Evolutionary conservation across 306 rosid genomes (phyloP).

Genomic region (Vicia villosa): DNA sequence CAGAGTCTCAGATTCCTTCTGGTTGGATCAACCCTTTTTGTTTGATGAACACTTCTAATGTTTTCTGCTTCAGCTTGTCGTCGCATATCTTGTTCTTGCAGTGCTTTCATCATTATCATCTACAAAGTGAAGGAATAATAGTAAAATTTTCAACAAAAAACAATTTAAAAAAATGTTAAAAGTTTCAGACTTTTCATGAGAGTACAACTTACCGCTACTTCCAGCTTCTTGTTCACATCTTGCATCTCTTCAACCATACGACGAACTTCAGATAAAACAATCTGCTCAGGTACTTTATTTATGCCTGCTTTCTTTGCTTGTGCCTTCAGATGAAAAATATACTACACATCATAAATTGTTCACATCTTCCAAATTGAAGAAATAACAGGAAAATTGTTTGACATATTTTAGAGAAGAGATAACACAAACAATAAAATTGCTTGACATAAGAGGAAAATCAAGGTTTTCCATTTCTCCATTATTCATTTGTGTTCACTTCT

Average conservation of each 20-base stretch:
- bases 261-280: constrained; percentile 78
- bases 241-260: constrained; percentile 95
- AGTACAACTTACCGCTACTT: constrained; percentile 65
- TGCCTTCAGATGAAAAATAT: constrained; percentile 48
- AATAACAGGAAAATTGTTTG: too few relatives aligned
- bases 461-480: too few relatives aligned
- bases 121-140: constrained; percentile 22
- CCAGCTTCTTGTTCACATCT: constrained; percentile 73
- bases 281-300: constrained; percentile 80
- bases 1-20: constrained; percentile 49
- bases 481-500: too few relatives aligned
- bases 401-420: too few relatives aligned
- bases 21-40: constrained; percentile 31
- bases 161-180: constrained; percentile 4
- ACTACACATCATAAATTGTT: constrained; percentile 31
- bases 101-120: constrained; percentile 63
- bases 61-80: constrained; percentile 52
- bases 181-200: background rate
- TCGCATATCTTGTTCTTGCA: constrained; percentile 67
- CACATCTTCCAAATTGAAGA: too few relatives aligned
- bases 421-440: too few relatives aligned
- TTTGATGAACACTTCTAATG: constrained; percentile 27
- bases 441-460: too few relatives aligned
- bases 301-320: constrained; percentile 72
- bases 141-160: background rate